Evolutionary conservation across 257 asterid species (phyloP).

Genomic region (Scutellaria galericulata): DNA sequence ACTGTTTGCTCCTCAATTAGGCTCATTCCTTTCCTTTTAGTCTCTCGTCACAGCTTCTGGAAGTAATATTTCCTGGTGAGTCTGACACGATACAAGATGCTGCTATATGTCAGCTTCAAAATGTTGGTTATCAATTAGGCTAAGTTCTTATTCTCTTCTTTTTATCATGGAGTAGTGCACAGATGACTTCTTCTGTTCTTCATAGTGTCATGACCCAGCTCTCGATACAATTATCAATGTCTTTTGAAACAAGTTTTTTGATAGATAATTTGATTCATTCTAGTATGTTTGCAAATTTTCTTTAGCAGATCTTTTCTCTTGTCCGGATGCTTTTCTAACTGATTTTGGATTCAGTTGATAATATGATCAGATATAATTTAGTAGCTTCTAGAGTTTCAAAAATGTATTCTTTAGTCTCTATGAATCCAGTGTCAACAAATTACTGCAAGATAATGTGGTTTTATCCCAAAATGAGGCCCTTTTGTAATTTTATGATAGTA

Average conservation of each 20-base stretch:
- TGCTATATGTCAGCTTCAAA: background rate
- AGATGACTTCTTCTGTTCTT: too few relatives aligned
- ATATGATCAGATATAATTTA: background rate
- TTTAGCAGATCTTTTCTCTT: constrained; percentile 1
- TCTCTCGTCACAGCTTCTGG: background rate
- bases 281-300: background rate
- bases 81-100: background rate
- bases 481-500: background rate
- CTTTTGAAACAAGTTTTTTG: background rate
- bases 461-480: background rate
- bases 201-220: background rate
- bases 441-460: background rate
- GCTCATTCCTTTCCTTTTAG: constrained; percentile 16
- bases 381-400: constrained; percentile 9
- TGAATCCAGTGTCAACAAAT: constrained; percentile 9
- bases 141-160: background rate
- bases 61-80: background rate
- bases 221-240: background rate
- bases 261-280: constrained; percentile 4
- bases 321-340: background rate
- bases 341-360: constrained; percentile 6
- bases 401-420: background rate
- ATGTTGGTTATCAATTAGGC: background rate
- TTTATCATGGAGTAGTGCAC: too few relatives aligned
- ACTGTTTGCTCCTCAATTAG: background rate